Conservation (phyloP, 371 early-diverging fungal genomes). For the Mortierella sp. region DNA sequence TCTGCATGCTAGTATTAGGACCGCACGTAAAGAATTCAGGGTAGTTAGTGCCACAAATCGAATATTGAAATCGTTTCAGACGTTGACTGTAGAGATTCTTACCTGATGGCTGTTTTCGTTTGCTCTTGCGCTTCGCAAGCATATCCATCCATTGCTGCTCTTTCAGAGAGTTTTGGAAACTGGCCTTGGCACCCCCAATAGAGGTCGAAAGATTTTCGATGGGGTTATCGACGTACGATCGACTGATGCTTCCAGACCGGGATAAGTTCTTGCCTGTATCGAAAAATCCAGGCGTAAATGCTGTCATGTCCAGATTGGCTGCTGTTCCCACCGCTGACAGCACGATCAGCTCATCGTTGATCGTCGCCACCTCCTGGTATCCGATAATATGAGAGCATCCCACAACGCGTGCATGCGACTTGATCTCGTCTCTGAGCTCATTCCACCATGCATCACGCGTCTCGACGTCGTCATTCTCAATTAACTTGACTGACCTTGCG, state of each 20-base stretch:
- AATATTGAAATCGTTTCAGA: background rate
- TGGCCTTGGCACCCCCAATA: constrained; percentile 30
- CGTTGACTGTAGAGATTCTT: background rate
- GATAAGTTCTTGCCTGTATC: constrained; percentile 40
- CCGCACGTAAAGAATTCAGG: background rate
- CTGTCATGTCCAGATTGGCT: constrained; percentile 58
- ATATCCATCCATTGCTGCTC: constrained; percentile 55
- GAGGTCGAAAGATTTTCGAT: constrained; percentile 29
- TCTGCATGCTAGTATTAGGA: constrained; percentile 59
- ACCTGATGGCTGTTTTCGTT: constrained; percentile 53
- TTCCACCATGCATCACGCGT: constrained; percentile 79
- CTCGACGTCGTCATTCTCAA: constrained; percentile 68
- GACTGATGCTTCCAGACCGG: constrained; percentile 49
- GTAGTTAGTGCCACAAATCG: too few relatives aligned
- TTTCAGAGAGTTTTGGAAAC: constrained; percentile 51
- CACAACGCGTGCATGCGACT: constrained; percentile 70
- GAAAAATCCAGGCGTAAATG: constrained; percentile 52
- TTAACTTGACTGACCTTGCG: constrained; percentile 76
- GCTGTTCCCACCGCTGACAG: constrained; percentile 81
- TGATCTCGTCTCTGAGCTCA: constrained; percentile 81
- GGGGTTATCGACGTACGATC: constrained; percentile 45
- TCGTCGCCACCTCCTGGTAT: constrained; percentile 70
- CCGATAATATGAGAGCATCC: constrained; percentile 76
- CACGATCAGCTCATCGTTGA: constrained; percentile 73
- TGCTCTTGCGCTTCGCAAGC: constrained; percentile 50